These are phyloP conservation scores for Plasmodium billcollinsi DNA, from an alignment of 169 alveolate species.

Conservation along the genomic window DNA sequence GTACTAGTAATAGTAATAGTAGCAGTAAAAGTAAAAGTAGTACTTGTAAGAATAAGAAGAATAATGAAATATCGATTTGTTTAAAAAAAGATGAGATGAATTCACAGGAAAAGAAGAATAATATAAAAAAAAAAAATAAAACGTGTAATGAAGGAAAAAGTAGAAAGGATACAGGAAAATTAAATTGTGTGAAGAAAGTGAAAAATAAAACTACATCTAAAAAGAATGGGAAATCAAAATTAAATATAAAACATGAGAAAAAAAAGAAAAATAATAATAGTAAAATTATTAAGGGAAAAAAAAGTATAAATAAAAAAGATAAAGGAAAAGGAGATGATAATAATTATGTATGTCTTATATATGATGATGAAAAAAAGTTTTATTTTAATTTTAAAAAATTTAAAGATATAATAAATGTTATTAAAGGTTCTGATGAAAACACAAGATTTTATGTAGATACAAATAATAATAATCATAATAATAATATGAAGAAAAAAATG, in stretches of 20 bases:
- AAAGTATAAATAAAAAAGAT: background rate
- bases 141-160: background rate
- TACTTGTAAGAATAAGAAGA: background rate
- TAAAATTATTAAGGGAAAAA: background rate
- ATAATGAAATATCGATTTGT: too few relatives aligned
- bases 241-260: background rate
- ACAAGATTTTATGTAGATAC: slow-evolving; percentile 41
- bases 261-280: slow-evolving; percentile 9
- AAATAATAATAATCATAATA: slow-evolving; percentile 10
- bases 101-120: background rate
- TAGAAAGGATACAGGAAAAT: background rate
- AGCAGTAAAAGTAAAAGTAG: background rate
- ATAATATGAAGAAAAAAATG: slow-evolving; percentile 45
- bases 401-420: slow-evolving; percentile 46
- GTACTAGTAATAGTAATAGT: background rate
- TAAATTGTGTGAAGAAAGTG: slow-evolving; percentile 7
- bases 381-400: slow-evolving; percentile 30
- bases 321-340: slow-evolving; percentile 22
- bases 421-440: slow-evolving; percentile 54
- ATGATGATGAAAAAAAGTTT: slow-evolving; percentile 41
- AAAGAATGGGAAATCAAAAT: background rate
- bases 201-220: background rate
- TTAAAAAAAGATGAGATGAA: background rate
- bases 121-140: slow-evolving; percentile 5
- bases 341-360: slow-evolving; percentile 52